Percentiles rank a stretch among this genome's conserved stretches.
Evolutionary conservation across 2,329 filamentous ascomycete species (phyloP).

Genomic region (Dactylellina leptospora): DNA sequence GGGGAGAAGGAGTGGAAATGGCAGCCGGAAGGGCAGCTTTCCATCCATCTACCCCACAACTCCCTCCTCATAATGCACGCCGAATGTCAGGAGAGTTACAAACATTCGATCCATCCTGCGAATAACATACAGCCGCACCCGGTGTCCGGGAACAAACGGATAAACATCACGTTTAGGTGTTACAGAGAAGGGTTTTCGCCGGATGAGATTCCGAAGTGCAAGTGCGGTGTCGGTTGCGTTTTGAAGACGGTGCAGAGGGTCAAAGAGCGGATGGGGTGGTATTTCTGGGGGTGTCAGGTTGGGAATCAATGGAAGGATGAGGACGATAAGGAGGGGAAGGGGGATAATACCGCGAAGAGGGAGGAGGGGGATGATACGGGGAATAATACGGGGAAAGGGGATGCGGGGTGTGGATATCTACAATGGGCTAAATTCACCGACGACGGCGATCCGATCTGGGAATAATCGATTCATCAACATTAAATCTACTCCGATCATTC

Average conservation of each 20-base stretch:
- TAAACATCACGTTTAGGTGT: slow-evolving; percentile 93
- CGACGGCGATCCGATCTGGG: slow-evolving; percentile 80
- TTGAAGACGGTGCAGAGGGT: slow-evolving; percentile 64
- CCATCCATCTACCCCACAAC: slow-evolving; percentile 93
- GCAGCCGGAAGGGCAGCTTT: slow-evolving; percentile 78
- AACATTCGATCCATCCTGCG: slow-evolving; percentile 79
- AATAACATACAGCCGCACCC: slow-evolving; percentile 84
- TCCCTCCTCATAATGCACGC: slow-evolving; percentile 95
- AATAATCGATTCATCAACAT: slow-evolving; percentile 7
- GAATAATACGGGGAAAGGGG: slow-evolving; percentile 56
- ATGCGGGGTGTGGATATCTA: slow-evolving; percentile 76
- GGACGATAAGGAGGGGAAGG: slow-evolving; percentile 53
- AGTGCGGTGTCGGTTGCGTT: slow-evolving; percentile 73
- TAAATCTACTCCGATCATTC: neutral
- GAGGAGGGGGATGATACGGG: slow-evolving; percentile 72
- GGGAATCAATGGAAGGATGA: slow-evolving; percentile 73
- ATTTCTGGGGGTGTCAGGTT: slow-evolving; percentile 94
- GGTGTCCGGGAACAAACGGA: slow-evolving; percentile 77
- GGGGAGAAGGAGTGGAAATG: slow-evolving; percentile 51
- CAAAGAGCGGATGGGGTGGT: slow-evolving; percentile 76
- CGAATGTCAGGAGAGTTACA: slow-evolving; percentile 98
- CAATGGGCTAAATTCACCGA: slow-evolving; percentile 87
- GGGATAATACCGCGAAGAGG: slow-evolving; percentile 56
- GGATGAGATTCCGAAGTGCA: slow-evolving; percentile 77
- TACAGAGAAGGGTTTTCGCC: slow-evolving; percentile 83